phyloP scores from a whole-genome alignment of 768 basidiomycete genomes.

The Porphyrellus cyaneotinctus region DNA sequence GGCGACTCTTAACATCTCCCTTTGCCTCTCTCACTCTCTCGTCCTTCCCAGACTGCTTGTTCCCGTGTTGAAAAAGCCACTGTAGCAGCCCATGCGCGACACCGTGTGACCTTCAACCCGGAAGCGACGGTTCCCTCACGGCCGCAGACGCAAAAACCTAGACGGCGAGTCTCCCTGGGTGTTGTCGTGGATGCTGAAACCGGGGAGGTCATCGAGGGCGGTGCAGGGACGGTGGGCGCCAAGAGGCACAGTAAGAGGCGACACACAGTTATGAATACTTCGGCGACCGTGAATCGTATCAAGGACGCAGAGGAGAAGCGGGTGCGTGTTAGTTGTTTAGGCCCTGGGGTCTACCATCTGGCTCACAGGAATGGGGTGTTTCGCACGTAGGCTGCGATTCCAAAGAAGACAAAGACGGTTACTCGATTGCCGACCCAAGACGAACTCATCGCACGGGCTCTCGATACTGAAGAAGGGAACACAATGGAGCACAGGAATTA shows the following conservation, averaged over 20 bases:
- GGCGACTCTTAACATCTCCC: too few species aligned
- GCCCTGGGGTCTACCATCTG: not conserved
- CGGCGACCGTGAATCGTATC: slow-evolving; percentile 59
- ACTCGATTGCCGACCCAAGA: slow-evolving; percentile 64
- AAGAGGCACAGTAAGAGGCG: slow-evolving; percentile 59
- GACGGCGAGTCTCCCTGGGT: slow-evolving; percentile 53
- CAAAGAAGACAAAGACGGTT: slow-evolving; percentile 57
- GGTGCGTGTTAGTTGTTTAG: slow-evolving; percentile 32
- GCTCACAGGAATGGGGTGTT: not conserved
- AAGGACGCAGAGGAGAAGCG: slow-evolving; percentile 62
- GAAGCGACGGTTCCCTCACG: slow-evolving; percentile 36
- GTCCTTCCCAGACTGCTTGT: slow-evolving; percentile 44
- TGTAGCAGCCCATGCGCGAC: slow-evolving; percentile 61
- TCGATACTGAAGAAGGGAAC: slow-evolving; percentile 87
- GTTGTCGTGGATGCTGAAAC: slow-evolving; percentile 56
- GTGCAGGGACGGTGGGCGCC: slow-evolving; percentile 15
- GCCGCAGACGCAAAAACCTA: slow-evolving; percentile 25
- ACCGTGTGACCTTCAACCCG: slow-evolving; percentile 67
- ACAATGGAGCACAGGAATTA: slow-evolving; percentile 75
- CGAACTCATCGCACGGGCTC: slow-evolving; percentile 78
- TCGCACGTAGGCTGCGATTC: slow-evolving; percentile 45
- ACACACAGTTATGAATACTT: slow-evolving; percentile 69
- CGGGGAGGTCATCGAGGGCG: slow-evolving; percentile 47
- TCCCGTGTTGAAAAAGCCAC: slow-evolving; percentile 58
- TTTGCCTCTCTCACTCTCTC: not conserved